These are phyloP conservation scores for Saccharomycopsis vini DNA, from an alignment of 805 yeast species.

Conservation along the genomic window DNA sequence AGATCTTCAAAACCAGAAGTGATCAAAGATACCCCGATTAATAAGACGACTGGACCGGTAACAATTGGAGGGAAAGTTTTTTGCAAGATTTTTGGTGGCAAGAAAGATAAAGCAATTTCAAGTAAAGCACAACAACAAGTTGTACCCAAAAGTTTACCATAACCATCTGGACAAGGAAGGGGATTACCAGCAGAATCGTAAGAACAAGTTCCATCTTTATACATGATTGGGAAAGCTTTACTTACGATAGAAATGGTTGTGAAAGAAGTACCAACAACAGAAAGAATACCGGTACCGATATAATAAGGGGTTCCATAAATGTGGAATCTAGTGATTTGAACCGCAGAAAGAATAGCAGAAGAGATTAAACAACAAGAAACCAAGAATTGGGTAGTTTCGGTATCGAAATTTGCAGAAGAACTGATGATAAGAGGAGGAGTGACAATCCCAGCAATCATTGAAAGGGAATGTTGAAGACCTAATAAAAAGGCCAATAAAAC, in stretches of 20 bases:
- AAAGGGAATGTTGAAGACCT: slow-evolving; percentile 80
- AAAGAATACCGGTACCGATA: slow-evolving; percentile 80
- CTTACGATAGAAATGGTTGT: slow-evolving; percentile 77
- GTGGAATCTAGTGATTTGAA: slow-evolving; percentile 78
- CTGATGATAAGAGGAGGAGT: slow-evolving; percentile 76
- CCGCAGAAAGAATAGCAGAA: slow-evolving; percentile 57
- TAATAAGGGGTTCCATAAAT: slow-evolving; percentile 65
- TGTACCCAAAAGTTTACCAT: slow-evolving; percentile 79
- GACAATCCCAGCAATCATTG: slow-evolving; percentile 89
- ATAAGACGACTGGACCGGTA: slow-evolving; percentile 85
- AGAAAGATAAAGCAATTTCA: slow-evolving; percentile 64
- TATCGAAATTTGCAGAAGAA: slow-evolving; percentile 47
- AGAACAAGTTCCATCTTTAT: slow-evolving; percentile 60
- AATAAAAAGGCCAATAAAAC: slow-evolving; percentile 63
- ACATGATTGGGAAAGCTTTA: slow-evolving; percentile 75
- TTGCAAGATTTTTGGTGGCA: slow-evolving; percentile 66
- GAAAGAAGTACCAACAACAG: slow-evolving; percentile 88
- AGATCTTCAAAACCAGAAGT: slow-evolving; percentile 73
- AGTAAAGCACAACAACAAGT: slow-evolving; percentile 69
- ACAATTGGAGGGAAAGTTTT: slow-evolving; percentile 80
- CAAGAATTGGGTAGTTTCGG: slow-evolving; percentile 45
- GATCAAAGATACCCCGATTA: slow-evolving; percentile 68
- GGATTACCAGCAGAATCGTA: slow-evolving; percentile 50
- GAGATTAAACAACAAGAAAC: slow-evolving; percentile 67
- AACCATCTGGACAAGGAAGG: slow-evolving; percentile 82